phyloP scores from a whole-genome alignment of 2,329 filamentous ascomycete species.

The Daldinia sp. region DNA sequence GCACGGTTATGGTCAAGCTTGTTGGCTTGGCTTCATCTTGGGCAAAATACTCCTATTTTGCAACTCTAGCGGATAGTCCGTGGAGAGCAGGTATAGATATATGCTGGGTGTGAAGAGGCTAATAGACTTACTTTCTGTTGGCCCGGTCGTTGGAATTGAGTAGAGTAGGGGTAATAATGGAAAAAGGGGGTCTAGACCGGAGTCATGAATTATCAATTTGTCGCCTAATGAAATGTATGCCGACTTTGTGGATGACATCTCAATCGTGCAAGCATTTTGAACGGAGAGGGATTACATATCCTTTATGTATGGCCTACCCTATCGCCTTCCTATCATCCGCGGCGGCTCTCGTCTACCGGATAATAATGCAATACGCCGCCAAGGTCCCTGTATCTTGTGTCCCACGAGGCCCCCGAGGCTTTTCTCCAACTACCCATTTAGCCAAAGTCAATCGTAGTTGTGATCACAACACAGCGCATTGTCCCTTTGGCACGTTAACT shows the following conservation, averaged over 20 bases:
- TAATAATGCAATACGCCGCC: conserved; percentile 29
- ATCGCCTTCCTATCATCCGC: conserved; percentile 28
- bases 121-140: not conserved
- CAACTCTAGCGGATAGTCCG: not conserved
- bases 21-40: not conserved
- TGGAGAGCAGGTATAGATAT: not conserved
- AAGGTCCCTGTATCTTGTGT: conserved; percentile 14
- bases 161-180: not conserved
- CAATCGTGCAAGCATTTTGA: conserved; percentile 14
- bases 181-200: not conserved
- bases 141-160: not conserved
- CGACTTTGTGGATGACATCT: conserved; percentile 5
- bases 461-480: conserved; percentile 13
- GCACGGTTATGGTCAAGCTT: not conserved
- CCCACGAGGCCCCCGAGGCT: conserved; percentile 14
- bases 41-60: not conserved
- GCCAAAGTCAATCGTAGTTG: conserved; percentile 38
- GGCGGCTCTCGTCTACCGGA: conserved; percentile 31
- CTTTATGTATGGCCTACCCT: not conserved
- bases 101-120: not conserved
- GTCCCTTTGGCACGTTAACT: conserved; percentile 17
- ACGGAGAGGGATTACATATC: conserved; percentile 4
- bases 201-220: conserved; percentile 6
- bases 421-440: conserved; percentile 46
- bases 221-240: conserved; percentile 1